Base-by-base conservation (phyloP, 2,329 filamentous ascomycete species). In the Sporothrix inflata region DNA sequence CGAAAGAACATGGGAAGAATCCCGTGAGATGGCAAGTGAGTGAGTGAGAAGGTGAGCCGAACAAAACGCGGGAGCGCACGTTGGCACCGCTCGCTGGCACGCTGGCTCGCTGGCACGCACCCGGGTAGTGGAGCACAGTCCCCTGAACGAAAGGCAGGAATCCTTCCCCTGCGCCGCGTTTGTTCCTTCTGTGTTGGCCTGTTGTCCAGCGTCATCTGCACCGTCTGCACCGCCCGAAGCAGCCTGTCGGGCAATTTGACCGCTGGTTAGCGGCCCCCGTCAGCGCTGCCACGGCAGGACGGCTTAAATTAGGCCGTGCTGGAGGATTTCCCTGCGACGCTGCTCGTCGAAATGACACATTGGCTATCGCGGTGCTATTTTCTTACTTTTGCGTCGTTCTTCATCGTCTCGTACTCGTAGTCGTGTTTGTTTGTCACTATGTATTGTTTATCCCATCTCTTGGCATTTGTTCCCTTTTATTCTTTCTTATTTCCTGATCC, bases 241-340 rank as follows among this genome's bases (percentile, higher is more conserved):
- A 21, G 19, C 27, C 53, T 57, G 27, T 34, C 16, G 53, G 51
- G 53, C 27, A 34, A 12, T 57, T 24, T 19, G 19, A 24, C n/a
- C n/a, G 53, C 53, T 12, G 53, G 45, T 57, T 57, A 57, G 53
- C 53, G 53, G 27, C 53, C 11, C 53, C 53, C 30, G 53, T 34
- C 53, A 57, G 53, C 27, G 27, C 53, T 57, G 53, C 53, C 53
- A 57, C 27, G 27, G 53, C 27, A 57, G 27, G 27, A 24, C 14
- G 24, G 27, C 2, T 57, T 1, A 57, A 57, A 57, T 34, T 57
- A 34, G 27, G 53, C 53, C 53, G 53, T 57, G 27, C 9, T 57
- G 27, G 53, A 57, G 53, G 27, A 57, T 57, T 57, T 4, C 53
- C 51, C 27, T 34, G 53, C 53, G 8, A 34, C 53, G 19, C 27